phyloP scores from a whole-genome alignment of 1,139 yeast genomes.

The Diutina neorugosa region DNA sequence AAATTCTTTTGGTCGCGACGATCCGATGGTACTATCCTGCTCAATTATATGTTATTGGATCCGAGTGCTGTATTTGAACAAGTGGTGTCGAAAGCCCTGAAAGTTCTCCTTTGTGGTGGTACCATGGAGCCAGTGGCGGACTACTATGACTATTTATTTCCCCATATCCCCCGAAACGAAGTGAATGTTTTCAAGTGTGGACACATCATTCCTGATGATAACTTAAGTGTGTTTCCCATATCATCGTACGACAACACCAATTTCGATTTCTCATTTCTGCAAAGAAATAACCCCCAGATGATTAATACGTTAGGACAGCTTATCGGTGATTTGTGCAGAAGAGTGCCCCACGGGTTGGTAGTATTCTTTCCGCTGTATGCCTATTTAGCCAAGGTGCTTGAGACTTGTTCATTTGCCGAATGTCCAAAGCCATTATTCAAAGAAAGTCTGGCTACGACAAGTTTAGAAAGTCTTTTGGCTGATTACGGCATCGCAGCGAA shows the following conservation, averaged over 20 bases:
- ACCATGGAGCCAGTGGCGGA: conserved; percentile 89
- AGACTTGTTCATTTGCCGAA: conserved; percentile 31
- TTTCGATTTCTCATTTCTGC: conserved; percentile 62
- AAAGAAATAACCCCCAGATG: conserved; percentile 36
- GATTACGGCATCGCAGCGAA: conserved; percentile 34
- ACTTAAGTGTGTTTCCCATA: conserved; percentile 51
- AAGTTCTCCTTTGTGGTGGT: conserved; percentile 85
- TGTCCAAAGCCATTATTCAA: conserved; percentile 34
- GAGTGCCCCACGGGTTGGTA: conserved; percentile 66
- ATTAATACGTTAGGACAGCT: conserved; percentile 42
- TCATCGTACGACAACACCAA: conserved; percentile 12
- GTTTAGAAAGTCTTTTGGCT: conserved; percentile 33
- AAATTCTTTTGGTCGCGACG: conserved; percentile 54
- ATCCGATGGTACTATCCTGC: conserved; percentile 14
- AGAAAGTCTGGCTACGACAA: conserved; percentile 39
- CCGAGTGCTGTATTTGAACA: conserved; percentile 64
- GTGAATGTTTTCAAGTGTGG: conserved; percentile 61
- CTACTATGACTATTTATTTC: conserved; percentile 53
- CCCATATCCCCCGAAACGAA: conserved; percentile 28
- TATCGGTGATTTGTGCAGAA: conserved; percentile 27
- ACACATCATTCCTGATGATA: conserved; percentile 68
- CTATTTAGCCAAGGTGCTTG: conserved; percentile 41
- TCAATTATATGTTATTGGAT: conserved; percentile 69
- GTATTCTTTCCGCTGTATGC: conserved; percentile 79
- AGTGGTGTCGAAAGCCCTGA: conserved; percentile 51